Percentiles rank a stretch among this genome's conserved stretches.
phyloP scores from a whole-genome alignment of 371 early-diverging fungal genomes.

The Rhizopus delemar region DNA sequence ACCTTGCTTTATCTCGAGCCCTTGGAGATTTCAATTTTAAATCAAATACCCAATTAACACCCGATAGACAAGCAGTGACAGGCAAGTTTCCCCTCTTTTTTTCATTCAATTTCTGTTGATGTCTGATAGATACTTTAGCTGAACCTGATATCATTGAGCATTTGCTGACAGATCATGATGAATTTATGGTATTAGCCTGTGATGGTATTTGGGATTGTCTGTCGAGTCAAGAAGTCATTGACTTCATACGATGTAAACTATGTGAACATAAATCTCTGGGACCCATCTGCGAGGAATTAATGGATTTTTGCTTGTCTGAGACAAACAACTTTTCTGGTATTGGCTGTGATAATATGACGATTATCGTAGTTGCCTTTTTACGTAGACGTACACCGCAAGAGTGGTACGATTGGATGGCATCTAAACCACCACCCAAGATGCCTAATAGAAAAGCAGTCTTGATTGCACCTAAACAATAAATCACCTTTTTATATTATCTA shows the following conservation, averaged over 20 bases:
- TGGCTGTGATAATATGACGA: slow-evolving; percentile 97
- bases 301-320: slow-evolving; percentile 85
- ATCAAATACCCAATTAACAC: slow-evolving; percentile 63
- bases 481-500: not conserved
- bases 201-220: slow-evolving; percentile 98
- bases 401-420: slow-evolving; percentile 61
- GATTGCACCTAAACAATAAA: slow-evolving; percentile 9
- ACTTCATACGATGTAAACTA: slow-evolving; percentile 71
- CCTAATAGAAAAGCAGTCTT: slow-evolving; percentile 22
- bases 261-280: slow-evolving; percentile 49
- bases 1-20: slow-evolving; percentile 90
- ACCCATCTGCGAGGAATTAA: slow-evolving; percentile 76
- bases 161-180: slow-evolving; percentile 69
- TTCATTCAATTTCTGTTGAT: too few relatives aligned
- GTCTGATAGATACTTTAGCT: slow-evolving; percentile 36
- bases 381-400: slow-evolving; percentile 64
- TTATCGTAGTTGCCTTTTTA: slow-evolving; percentile 83
- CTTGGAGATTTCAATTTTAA: slow-evolving; percentile 96
- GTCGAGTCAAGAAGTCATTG: slow-evolving; percentile 80
- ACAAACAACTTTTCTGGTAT: slow-evolving; percentile 78
- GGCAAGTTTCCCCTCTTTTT: slow-evolving; percentile 27
- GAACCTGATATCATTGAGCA: slow-evolving; percentile 76
- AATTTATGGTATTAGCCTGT: slow-evolving; percentile 91
- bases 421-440: slow-evolving; percentile 18
- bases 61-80: slow-evolving; percentile 91